Evolutionary conservation across 176 grass and related monocot species (phyloP), one percentile per base, ranked within the genome.

Genomic region (Dendrocalamus sinicus): DNA sequence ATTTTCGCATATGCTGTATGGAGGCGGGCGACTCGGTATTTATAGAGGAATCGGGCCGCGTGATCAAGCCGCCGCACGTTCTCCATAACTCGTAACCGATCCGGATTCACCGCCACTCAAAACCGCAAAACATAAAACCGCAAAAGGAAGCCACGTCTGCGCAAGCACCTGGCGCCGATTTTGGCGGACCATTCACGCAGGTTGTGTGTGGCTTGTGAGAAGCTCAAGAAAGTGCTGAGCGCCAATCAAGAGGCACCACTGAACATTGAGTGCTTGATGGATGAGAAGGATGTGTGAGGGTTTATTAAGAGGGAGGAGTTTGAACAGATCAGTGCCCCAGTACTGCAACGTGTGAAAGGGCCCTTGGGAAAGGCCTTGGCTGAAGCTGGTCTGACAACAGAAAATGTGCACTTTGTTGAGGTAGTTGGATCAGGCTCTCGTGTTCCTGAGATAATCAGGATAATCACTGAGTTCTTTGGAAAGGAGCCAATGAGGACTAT

Each of bases 261-360:
- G 57, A 89, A 89, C 9, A 88, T 97, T 41, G 86, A 94, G 86
- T 92, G 88, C 39, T 83, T 94, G 82, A 94, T 89, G 86, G 89
- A 92, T 76, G 84, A 89, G 50, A 90, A 93, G 46, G 92, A 91
- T 86, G 90, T 97, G 15, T 70, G 76, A 9, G 95, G 89, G 0
- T 97, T 91, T 82, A 93, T 97, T 26, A 92, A 88, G 81, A 86
- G 92, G 78, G 89, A 97, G 3, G 89, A 94, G 12, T 97, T 97
- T 72, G 92, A 94, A 81, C 86, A 86, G 1, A 89, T 97, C 73
- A 90, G 86, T 15, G 39, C 72, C 0, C 81, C 90, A 7, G 86
- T 97, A n/a, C 59, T 97, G 23, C 63, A 89, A 61, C 83, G 92
- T 10, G 90, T 97, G 14, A 92, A 93, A 54, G 78, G 80, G 20